Base-by-base conservation (phyloP, 441 rosid species). In the Aquilaria agallochum region DNA sequence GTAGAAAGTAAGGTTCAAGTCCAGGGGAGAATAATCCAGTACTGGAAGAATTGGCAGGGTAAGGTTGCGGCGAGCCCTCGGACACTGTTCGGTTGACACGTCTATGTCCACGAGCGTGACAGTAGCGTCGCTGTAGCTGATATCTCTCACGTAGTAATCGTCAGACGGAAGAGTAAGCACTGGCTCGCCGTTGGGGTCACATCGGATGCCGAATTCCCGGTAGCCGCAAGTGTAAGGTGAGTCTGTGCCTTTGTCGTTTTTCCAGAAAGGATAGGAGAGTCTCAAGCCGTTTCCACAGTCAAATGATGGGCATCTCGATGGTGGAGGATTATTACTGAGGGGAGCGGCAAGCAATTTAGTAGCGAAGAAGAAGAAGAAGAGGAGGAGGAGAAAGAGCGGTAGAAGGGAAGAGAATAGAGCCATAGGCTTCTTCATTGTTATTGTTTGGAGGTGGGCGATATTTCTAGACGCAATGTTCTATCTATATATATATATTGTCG, bases 31-130 rank as follows among this genome's bases (percentile, higher is more conserved):
- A 31, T 50, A 5, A 50, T 15, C 30, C 53, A 50, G 27, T 20
- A 20, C 27, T 15, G 53, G 53, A 5, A 14, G 30, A 10, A 31
- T 5, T 20, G 2, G 8, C 9, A 50, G 20, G 9, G 53, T 50
- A 5, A 50, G 53, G 53, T 50, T 50, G 30, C 27, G 53, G 27
- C 53, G 53, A 20, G 53, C 53, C 53, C 53, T 50, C 14, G 53
- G 53, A 4, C 53, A 50, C 2, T 20, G 6, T 50, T 5, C 30
- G 53, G 14, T 5, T 0, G 27, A 20, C 9, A 50, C 53, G 9
- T 50, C 53, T 5, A n/a, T 11, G 27, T 50, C 53, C 30, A 50
- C 53, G 9, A 50, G 53, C 30, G 31, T 50, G 53, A 50, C 9
- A 5, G 53, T 50, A 14, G 9, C 2, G 11, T 50, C 9, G 27